A percentile compares a stretch with the other conserved stretches of the same genome.
Evolutionary conservation across 108 stramenopile genomes (phyloP).

Genomic region (Cyclotella kingstonii): DNA sequence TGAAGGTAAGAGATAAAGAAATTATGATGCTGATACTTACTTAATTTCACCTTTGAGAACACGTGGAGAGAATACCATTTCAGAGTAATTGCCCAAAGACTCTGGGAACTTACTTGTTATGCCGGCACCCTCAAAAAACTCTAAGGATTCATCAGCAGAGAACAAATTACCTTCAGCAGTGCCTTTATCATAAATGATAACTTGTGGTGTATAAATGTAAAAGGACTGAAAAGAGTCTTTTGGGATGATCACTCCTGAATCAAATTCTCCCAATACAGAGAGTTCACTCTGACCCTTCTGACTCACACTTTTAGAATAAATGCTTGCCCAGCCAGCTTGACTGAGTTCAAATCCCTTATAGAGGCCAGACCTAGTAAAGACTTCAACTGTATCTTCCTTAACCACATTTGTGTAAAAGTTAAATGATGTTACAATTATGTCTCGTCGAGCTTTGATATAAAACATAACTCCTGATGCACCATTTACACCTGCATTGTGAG

Average conservation of each 20-base stretch:
- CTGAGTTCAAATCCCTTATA: background rate
- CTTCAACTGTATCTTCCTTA: background rate
- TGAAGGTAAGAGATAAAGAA: background rate
- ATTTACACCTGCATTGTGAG: background rate
- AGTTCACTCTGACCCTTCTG: background rate
- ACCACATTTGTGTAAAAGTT: background rate
- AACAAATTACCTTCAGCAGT: background rate
- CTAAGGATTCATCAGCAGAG: background rate
- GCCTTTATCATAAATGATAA: constrained; percentile 1
- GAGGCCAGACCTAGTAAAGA: background rate
- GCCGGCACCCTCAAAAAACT: background rate
- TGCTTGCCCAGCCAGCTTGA: background rate
- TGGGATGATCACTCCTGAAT: background rate
- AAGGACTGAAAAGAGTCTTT: background rate
- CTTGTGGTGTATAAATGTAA: background rate
- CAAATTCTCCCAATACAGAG: constrained; percentile 1
- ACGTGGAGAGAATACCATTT: background rate
- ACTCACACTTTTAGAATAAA: background rate
- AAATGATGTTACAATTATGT: constrained; percentile 1
- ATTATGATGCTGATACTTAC: background rate
- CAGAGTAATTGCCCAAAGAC: background rate
- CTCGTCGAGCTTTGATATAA: constrained; percentile 1
- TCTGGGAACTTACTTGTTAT: background rate
- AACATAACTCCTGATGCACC: constrained; percentile 6
- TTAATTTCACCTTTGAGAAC: background rate